Evolutionary conservation across 2,329 filamentous ascomycete genomes (phyloP).

Genomic region (Fusarium sp.): DNA sequence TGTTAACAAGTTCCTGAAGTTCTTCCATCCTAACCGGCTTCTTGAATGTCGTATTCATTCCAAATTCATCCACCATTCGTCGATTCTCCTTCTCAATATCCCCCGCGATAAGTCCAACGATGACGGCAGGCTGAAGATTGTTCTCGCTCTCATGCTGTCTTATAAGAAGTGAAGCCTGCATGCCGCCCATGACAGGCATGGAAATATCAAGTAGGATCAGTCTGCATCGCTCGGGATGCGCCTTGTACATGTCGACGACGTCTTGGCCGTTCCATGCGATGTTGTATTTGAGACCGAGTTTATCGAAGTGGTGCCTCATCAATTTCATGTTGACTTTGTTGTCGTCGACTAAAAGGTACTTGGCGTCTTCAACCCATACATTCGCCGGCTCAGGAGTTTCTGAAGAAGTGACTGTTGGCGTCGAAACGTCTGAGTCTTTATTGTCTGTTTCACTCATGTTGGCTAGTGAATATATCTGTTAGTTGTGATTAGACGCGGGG

Average conservation of each 20-base stretch:
- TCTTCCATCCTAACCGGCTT: background rate
- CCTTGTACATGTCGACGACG: slow-evolving; percentile 1
- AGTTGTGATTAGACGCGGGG: background rate
- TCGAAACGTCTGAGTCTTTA: background rate
- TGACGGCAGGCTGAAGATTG: background rate
- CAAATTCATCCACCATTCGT: background rate
- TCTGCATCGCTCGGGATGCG: background rate
- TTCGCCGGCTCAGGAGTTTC: rapidly evolving
- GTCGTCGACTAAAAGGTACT: slow-evolving; percentile 13
- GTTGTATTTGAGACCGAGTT: background rate
- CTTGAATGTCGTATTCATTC: background rate
- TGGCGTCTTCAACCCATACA: background rate
- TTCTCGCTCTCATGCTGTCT: slow-evolving; percentile 3
- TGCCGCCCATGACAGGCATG: slow-evolving; percentile 19
- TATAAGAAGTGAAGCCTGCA: background rate
- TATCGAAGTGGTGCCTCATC: background rate
- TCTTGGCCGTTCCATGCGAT: slow-evolving; percentile 8
- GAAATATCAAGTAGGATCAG: slow-evolving; percentile 7
- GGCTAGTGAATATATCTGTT: no score
- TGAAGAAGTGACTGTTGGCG: rapidly evolving
- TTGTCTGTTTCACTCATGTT: background rate
- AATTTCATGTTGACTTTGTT: background rate
- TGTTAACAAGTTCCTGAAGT: background rate
- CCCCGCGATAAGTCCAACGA: background rate
- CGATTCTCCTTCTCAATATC: background rate